These are phyloP conservation scores for Luffa aegyptiaca DNA, from an alignment of 306 rosid genomes.

Conservation along the genomic window DNA sequence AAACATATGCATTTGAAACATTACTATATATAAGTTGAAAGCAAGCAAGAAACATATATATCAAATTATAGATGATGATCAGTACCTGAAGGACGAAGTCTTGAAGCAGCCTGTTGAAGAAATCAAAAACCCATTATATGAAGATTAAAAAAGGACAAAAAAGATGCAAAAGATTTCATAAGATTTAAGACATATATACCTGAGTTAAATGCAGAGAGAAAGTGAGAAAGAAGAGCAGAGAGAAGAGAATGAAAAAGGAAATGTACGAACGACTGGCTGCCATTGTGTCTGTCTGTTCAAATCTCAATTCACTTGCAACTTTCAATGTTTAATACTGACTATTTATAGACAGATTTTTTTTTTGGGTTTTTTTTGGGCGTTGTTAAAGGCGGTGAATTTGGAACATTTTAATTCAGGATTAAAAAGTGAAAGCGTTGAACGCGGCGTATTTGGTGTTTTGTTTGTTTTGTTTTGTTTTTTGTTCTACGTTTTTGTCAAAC, in stretches of 20 bases:
- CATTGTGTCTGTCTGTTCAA: not conserved
- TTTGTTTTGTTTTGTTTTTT: not conserved
- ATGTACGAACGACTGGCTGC: slow-evolving; percentile 20
- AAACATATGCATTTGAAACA: no score
- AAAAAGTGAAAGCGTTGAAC: not conserved
- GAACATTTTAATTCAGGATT: not conserved
- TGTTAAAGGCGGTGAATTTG: not conserved
- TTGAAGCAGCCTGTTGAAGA: not conserved
- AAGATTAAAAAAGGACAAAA: not conserved
- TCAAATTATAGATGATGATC: not conserved
- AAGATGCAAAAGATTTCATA: not conserved
- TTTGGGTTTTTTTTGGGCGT: not conserved
- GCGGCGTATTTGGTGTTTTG: not conserved
- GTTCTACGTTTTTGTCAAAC: not conserved
- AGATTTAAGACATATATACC: slow-evolving; percentile 21
- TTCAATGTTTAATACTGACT: not conserved
- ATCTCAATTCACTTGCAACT: not conserved
- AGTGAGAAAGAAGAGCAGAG: slow-evolving; percentile 50
- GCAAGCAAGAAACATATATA: not conserved
- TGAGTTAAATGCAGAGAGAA: slow-evolving; percentile 36
- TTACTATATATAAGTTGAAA: not conserved
- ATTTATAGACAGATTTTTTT: not conserved
- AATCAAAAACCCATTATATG: not conserved
- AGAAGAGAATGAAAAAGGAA: slow-evolving; percentile 26
- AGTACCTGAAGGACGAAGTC: not conserved